These are phyloP conservation scores for Filobasidium floriforme DNA, from an alignment of 768 basidiomycete genomes.

Conservation along the genomic window DNA sequence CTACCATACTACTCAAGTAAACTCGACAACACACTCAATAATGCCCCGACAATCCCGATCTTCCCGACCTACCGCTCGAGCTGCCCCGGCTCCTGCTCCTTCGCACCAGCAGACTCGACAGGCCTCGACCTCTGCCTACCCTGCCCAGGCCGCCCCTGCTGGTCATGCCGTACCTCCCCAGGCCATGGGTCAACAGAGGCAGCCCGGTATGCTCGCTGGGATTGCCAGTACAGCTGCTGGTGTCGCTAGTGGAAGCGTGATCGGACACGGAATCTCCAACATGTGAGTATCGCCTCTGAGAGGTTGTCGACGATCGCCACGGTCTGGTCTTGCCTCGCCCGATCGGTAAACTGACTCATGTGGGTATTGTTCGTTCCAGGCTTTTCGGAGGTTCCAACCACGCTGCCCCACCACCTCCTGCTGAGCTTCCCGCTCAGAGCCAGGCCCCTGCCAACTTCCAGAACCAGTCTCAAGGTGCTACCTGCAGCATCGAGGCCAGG, in stretches of 20 bases:
- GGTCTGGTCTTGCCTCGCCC: not conserved
- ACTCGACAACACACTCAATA: not conserved
- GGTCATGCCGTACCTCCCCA: slow-evolving; percentile 23
- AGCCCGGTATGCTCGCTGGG: slow-evolving; percentile 42
- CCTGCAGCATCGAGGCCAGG: slow-evolving; percentile 43
- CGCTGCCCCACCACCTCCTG: slow-evolving; percentile 26
- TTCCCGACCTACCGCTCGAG: slow-evolving; percentile 37
- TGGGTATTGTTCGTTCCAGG: not conserved
- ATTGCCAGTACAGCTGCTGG: slow-evolving; percentile 44
- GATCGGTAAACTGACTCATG: too few species aligned
- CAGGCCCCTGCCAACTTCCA: slow-evolving; percentile 36
- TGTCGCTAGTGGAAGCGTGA: slow-evolving; percentile 40
- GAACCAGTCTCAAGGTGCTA: slow-evolving; percentile 25
- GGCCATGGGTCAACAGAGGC: slow-evolving; percentile 28
- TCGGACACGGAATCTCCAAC: slow-evolving; percentile 44
- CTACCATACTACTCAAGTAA: not conserved
- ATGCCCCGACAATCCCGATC: slow-evolving; percentile 29
- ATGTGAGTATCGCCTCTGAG: slow-evolving; percentile 27
- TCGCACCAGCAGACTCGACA: slow-evolving; percentile 25
- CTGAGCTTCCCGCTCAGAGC: slow-evolving; percentile 26
- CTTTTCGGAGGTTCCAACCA: slow-evolving; percentile 36
- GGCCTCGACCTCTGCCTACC: slow-evolving; percentile 28
- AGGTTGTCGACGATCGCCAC: not conserved
- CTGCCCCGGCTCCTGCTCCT: slow-evolving; percentile 28
- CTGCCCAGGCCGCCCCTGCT: slow-evolving; percentile 22